Percentiles rank a stretch among this genome's conserved stretches.
phyloP scores from a whole-genome alignment of 1,139 yeast genomes.

The Candida neerlandica region DNA sequence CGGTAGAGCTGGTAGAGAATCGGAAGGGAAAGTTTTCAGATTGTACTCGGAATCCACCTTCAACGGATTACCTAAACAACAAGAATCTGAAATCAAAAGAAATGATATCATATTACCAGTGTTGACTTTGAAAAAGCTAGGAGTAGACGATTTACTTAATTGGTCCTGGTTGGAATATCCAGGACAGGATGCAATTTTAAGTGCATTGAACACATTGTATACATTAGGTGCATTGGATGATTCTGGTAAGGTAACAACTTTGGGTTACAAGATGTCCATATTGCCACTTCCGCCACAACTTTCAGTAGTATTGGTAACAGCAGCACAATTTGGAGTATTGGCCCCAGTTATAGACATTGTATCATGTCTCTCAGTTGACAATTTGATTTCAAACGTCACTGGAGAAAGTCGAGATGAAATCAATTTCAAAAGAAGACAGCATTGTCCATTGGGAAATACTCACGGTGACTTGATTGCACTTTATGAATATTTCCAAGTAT shows the following conservation, averaged over 20 bases:
- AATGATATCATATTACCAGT: constrained; percentile 92
- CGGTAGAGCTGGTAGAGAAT: constrained; percentile 99
- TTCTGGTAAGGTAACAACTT: constrained; percentile 84
- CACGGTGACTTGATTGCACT: constrained; percentile 85
- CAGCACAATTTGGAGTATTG: constrained; percentile 60
- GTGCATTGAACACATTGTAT: constrained; percentile 93
- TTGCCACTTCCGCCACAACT: constrained; percentile 96
- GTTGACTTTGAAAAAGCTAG: constrained; percentile 86
- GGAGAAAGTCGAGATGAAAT: constrained; percentile 84
- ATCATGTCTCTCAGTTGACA: constrained; percentile 91
- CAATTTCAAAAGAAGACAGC: constrained; percentile 57
- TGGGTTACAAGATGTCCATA: constrained; percentile 87
- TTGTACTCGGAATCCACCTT: constrained; percentile 93
- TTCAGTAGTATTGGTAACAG: constrained; percentile 84
- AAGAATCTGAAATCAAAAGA: constrained; percentile 92
- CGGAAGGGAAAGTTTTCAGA: constrained; percentile 97
- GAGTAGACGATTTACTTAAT: constrained; percentile 93
- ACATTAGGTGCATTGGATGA: constrained; percentile 88
- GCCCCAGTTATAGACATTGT: constrained; percentile 81
- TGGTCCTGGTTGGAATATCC: constrained; percentile 99
- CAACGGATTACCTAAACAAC: constrained; percentile 94
- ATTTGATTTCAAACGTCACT: constrained; percentile 67
- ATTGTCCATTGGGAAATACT: constrained; percentile 68
- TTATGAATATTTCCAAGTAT: constrained; percentile 74
- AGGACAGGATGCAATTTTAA: constrained; percentile 99